Conservation (phyloP, 2,329 filamentous ascomycete genomes). For the Cladosporium sp. region DNA sequence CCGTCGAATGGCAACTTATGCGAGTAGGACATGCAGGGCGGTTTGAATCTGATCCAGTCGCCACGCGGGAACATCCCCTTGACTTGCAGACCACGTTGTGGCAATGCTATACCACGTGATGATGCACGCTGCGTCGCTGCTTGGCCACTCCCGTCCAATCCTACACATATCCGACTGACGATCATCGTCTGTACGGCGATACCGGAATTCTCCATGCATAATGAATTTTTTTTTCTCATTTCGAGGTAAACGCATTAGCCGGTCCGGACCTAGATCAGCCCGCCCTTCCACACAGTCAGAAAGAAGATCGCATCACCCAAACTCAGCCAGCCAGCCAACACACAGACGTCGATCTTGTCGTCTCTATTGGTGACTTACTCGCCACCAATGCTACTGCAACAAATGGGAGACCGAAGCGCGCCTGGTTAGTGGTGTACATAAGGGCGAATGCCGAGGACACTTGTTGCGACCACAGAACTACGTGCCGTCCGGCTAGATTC, state of each 20-base stretch:
- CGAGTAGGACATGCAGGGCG: neutral
- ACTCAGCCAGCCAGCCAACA: neutral
- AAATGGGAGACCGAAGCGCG: neutral
- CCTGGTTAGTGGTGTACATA: neutral
- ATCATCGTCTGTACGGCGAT: neutral
- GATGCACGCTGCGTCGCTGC: neutral
- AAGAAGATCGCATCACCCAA: neutral
- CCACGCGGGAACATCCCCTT: conserved; percentile 1
- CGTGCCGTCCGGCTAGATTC: neutral
- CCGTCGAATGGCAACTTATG: neutral
- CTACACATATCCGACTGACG: neutral
- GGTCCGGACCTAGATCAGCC: neutral
- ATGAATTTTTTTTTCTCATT: neutral
- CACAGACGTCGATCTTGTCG: neutral
- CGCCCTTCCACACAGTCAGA: neutral
- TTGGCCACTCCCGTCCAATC: neutral
- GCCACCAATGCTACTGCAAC: neutral
- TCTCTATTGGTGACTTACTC: neutral
- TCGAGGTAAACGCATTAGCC: neutral
- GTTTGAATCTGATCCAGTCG: neutral
- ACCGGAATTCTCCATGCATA: neutral
- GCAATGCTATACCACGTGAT: neutral
- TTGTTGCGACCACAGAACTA: neutral
- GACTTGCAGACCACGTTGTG: neutral
- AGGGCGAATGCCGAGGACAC: neutral